Base-by-base conservation (phyloP, 371 early-diverging fungal species). In the Cokeromyces recurvatus region DNA sequence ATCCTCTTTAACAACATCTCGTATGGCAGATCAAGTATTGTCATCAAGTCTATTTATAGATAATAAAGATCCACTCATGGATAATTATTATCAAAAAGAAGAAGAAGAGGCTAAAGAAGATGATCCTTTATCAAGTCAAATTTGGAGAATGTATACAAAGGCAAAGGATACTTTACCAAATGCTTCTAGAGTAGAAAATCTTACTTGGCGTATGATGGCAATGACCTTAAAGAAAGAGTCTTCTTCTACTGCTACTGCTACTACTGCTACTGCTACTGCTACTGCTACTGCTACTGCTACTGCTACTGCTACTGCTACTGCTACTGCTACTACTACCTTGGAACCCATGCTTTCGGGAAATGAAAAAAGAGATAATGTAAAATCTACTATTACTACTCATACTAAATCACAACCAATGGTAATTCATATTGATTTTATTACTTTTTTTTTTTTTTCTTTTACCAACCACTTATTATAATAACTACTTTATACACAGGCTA, bases 141-240 rank as follows among this genome's bases (percentile, higher is more conserved):
- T 87, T n/a, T 86, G 86, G 86, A 68, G 79, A 31, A 57, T 86
- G 49, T 84, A 80, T 51, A 80, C 82, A 15, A 78, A 83, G 50
- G 82, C 85, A 14, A 82, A 82, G 56, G 82, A 83, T 46, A 72
- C 57, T 11, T 38, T 84, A n/a, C 83, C 84, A 5, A 68, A 86
- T 25, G 84, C 79, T 14, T 64, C 71, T 32, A 68, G 86, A 21
- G 53, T 85, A 6, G 86, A 86, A 51, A 86, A 86, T 53, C 43
- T 84, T 19, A 79, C 82, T 4, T 86, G 86, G 86, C 75, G 86
- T 19, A 74, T 79, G 67, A 84, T 86, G 86, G 78, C 80, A 12
- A 71, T 82, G 65, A 72, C 74, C 1, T 51, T 78, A 11, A 70
- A 74, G 38, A 66, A 60, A 25, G 50, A 47, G n/a, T n/a, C n/a